Evolutionary conservation across 163 green algal species (phyloP), one percentile per base, ranked within the genome.

Genomic region (Coccomyxa subellipsoidea): DNA sequence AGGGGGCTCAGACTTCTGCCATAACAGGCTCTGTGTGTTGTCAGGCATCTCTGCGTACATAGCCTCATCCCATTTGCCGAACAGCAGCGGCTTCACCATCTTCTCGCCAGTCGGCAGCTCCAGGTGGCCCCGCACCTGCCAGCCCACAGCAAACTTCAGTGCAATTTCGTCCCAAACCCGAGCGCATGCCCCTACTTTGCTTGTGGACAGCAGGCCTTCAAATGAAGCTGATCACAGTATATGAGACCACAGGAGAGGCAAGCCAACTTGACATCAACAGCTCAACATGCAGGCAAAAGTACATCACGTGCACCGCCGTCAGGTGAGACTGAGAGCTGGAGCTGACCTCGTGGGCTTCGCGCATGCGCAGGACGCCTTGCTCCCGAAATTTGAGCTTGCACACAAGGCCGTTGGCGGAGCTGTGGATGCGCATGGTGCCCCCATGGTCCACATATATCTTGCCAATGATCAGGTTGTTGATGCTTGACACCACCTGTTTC

Each of bases 391-490:
- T 89, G 69, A 96, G 77, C 34, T 86, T 86, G 38, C 66, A 73
- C 18, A 81, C 81, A n/a, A 91, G 82, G 27, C 84, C 84, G 18
- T 77, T 82, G n/a, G 38, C 47, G 34, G 86, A 73, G 82, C 85
- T 89, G 12, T 80, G 73, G 76, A 95, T 85, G 39, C 77, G 83
- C 92, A 95, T 95, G 39, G 91, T 88, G 39, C 92, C 92, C 15
- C 89, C 90, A 78, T 95, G 92, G 85, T 95, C 92, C 18, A 94
- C 81, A 78, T 93, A 94, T 25, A 94, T 88, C 85, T 94, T 94
- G 69, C 93, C 93, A 9, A 97, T 88, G 69, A 97, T 95, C 23
- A 97, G 80, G 86, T 97, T 97, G 84, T 95, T 93, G 81, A 97
- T 94, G 54, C 81, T 87, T 2, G 93, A 94, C 29, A 88, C 92